Percentiles rank a stretch among this genome's conserved stretches.
phyloP scores from a whole-genome alignment of 108 stramenopile species.

The Discostella pseudostelligera region DNA sequence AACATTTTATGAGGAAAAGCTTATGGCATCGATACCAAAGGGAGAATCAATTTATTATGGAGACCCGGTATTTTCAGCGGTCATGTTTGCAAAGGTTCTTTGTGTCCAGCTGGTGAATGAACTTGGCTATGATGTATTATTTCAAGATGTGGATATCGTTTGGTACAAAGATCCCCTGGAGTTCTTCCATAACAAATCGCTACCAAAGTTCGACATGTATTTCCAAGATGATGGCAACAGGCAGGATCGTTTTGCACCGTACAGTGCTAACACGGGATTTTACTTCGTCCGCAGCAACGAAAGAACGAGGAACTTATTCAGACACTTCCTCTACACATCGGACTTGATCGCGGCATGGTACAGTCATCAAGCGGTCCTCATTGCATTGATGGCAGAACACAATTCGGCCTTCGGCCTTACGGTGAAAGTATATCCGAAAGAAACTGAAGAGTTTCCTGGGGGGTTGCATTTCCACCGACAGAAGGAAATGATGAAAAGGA shows the following conservation, averaged over 20 bases:
- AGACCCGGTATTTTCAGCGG: slow-evolving; percentile 60
- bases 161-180: slow-evolving; percentile 71
- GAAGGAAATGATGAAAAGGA: slow-evolving; percentile 44
- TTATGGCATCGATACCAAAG: slow-evolving; percentile 47
- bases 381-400: slow-evolving; percentile 62
- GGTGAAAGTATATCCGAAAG: slow-evolving; percentile 65
- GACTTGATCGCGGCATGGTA: slow-evolving; percentile 58
- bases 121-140: slow-evolving; percentile 78
- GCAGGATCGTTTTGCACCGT: slow-evolving; percentile 63
- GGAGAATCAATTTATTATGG: slow-evolving; percentile 63
- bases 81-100: slow-evolving; percentile 88
- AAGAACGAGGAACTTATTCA: slow-evolving; percentile 61
- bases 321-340: slow-evolving; percentile 47
- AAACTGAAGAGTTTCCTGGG: slow-evolving; percentile 55
- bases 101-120: slow-evolving; percentile 64
- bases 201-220: slow-evolving; percentile 38
- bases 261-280: slow-evolving; percentile 76
- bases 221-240: slow-evolving; percentile 52
- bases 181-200: slow-evolving; percentile 44
- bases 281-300: slow-evolving; percentile 77
- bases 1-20: slow-evolving; percentile 49
- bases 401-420: slow-evolving; percentile 63
- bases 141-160: slow-evolving; percentile 80
- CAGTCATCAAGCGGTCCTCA: slow-evolving; percentile 75
- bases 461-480: slow-evolving; percentile 54